Base-by-base conservation (phyloP, 140 eudicot genomes). In the Flaveria floridana region DNA sequence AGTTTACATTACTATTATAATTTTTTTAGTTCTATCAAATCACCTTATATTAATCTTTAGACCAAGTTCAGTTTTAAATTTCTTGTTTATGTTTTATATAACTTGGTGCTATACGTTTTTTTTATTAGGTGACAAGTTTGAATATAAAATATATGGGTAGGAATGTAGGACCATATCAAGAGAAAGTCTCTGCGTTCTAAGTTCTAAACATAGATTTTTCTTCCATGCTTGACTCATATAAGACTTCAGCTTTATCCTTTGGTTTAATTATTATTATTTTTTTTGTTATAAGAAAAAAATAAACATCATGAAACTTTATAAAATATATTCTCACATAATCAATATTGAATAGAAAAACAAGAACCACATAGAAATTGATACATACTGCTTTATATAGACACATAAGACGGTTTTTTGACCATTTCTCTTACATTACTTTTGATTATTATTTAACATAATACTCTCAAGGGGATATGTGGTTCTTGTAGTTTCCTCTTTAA, bases 181-280 rank as follows among this genome's bases (percentile, higher is more conserved):
- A 65, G 41, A 65, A 79, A 53, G 70, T 28, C 79, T 41, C 55
- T 59, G 53, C 55, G 42, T 66, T 79, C 30, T 48, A 79, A 53
- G 72, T 79, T 73, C 83, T 59, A 30, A 66, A 48, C 79, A 41
- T 73, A 66, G 79, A 79, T 79, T 44, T 73, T 79, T 79, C 75
- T 65, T 66, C 59, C 18, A 47, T 30, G 53, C 20, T 79, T 79
- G 83, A 79, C 83, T 79, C 52, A 4, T 20, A 37, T 15, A 76
- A 71, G 78, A 78, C 78, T 66, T 66, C n/a, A 41, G 71, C 16
- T 39, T 39, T 37, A 64, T 30, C 48, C 7, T n/a, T 37, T 37
- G 47, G 46, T 37, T 39, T 78, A 0, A 0, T 23, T 23, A 0
- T 15, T 16, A 51, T 18, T 50, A 65, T 53, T 4, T 46, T 18